Evolutionary conservation across 208 protist genomes (phyloP).

Genomic region (Leishmania lainsoni): DNA sequence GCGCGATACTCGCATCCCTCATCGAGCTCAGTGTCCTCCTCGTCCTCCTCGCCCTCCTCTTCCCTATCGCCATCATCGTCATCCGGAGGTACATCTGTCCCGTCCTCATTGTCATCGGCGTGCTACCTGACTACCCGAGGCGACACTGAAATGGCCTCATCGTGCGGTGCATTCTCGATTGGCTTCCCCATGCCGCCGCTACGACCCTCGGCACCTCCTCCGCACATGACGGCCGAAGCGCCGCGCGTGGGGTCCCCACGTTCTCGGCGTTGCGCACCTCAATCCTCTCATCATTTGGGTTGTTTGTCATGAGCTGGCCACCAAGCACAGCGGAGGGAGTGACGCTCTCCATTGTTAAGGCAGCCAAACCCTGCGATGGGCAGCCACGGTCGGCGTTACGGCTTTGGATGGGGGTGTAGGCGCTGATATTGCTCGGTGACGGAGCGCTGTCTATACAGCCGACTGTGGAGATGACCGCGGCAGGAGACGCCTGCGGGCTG

Average conservation of each 20-base stretch:
- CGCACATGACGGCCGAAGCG: constrained; percentile 13
- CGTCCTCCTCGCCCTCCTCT: constrained; percentile 36
- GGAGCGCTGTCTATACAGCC: neutral
- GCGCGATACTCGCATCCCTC: constrained; percentile 34
- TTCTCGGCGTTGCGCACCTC: constrained; percentile 59
- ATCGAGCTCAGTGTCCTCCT: constrained; percentile 41
- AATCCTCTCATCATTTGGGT: constrained; percentile 89
- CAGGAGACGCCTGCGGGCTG: neutral
- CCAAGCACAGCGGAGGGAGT: too few relatives aligned
- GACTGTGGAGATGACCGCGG: neutral
- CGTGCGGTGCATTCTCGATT: constrained; percentile 67
- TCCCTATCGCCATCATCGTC: constrained; percentile 36
- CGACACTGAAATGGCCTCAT: constrained; percentile 59
- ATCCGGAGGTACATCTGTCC: constrained; percentile 13
- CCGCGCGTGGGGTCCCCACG: constrained; percentile 54
- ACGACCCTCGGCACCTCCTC: constrained; percentile 11
- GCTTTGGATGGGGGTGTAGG: neutral
- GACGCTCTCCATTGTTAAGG: neutral
- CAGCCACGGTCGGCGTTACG: neutral
- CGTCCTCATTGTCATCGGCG: constrained; percentile 27
- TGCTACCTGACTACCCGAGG: constrained; percentile 31
- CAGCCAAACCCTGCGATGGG: constrained; percentile 7
- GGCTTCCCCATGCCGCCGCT: constrained; percentile 23
- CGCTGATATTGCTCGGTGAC: constrained; percentile 8
- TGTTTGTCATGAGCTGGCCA: constrained; percentile 66